These are phyloP conservation scores for Hondaea fermentalgiana DNA, from an alignment of 108 stramenopile genomes.

Conservation along the genomic window DNA sequence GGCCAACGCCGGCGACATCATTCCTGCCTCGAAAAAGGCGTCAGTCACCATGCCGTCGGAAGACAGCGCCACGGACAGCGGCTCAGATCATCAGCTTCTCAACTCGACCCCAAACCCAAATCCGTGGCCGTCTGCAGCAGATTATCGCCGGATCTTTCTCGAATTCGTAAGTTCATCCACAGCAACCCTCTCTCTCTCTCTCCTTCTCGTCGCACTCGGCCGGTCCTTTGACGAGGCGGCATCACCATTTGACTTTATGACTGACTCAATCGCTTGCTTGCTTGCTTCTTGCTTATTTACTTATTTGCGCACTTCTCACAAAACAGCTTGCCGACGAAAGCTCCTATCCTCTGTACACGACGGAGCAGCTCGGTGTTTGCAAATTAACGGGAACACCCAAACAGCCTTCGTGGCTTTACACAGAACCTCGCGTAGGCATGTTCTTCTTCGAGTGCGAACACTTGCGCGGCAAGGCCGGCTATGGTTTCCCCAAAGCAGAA, in stretches of 20 bases:
- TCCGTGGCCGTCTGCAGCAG: neutral
- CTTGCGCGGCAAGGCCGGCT: constrained; percentile 18
- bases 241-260: too few species aligned
- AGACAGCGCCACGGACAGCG: neutral
- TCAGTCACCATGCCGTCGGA: neutral
- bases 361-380: neutral
- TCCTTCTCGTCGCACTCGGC: neutral
- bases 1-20: neutral
- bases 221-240: too few species aligned
- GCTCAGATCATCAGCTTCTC: neutral
- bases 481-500: neutral
- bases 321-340: neutral
- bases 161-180: neutral
- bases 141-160: neutral
- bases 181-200: neutral
- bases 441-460: neutral
- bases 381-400: neutral
- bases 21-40: neutral
- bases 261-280: too few species aligned
- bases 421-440: neutral
- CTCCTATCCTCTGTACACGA: neutral
- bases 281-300: too few species aligned
- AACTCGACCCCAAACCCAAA: neutral
- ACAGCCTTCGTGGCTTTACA: constrained; percentile 1
- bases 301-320: too few species aligned